phyloP scores from a whole-genome alignment of 108 stramenopile species.

The Conticribra weissflogii region DNA sequence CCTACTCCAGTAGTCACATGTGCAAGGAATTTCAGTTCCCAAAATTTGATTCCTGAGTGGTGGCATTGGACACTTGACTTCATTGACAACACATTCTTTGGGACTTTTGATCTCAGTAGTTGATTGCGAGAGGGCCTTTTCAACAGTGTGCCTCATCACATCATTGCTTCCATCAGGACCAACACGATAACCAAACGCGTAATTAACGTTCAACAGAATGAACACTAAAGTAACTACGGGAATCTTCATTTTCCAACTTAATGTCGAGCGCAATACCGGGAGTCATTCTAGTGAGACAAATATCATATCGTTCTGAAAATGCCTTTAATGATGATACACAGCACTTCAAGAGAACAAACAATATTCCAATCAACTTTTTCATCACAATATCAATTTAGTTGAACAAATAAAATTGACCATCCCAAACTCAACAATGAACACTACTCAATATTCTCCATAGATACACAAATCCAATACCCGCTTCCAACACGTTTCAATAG shows the following conservation, averaged over 20 bases:
- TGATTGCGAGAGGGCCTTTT: constrained; percentile 17
- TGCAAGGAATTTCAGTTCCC: constrained; percentile 19
- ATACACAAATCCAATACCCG: no score
- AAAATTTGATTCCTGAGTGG: constrained; percentile 31
- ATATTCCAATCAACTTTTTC: no score
- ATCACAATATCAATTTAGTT: no score
- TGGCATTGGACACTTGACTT: constrained; percentile 2
- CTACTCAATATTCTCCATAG: no score
- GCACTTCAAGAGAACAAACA: no score
- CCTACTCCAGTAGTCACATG: constrained; percentile 59
- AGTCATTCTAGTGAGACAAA: no score
- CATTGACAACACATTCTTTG: not conserved
- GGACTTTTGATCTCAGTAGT: not conserved
- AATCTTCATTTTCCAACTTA: constrained; percentile 12
- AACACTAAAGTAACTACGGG: constrained; percentile 11
- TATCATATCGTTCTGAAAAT: not conserved
- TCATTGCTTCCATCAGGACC: constrained; percentile 92
- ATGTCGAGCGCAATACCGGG: not conserved
- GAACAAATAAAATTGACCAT: no score
- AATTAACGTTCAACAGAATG: not conserved
- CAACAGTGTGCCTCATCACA: constrained; percentile 89
- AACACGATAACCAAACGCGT: constrained; percentile 4
- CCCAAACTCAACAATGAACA: no score
- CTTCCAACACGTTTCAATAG: no score
- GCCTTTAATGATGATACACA: no score